Evolutionary conservation across 2,329 filamentous ascomycete genomes (phyloP), one percentile per base, ranked within the genome.

Genomic region (Phaeoacremonium minimum): DNA sequence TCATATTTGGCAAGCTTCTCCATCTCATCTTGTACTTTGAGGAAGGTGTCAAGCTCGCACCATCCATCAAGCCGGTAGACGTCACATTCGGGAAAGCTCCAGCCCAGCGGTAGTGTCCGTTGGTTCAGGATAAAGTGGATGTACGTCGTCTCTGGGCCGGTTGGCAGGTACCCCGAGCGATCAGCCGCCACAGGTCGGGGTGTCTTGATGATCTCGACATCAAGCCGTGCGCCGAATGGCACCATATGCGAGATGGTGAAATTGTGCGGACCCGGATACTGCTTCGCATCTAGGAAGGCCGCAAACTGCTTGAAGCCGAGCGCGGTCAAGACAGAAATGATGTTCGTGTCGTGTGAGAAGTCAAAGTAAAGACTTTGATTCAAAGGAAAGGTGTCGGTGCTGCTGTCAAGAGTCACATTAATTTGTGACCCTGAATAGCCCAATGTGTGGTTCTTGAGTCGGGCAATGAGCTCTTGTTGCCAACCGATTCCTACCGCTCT

Each of bases 331-430:
- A 88, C 75, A 17, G 74, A 73, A 47, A 82, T 67, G 41, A 87
- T 85, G 53, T 85, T 86, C 19, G 81, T 83, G 58, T 90, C 85
- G 56, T 90, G 85, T 13, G 76, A 81, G 56, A 89, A 89, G 63
- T 89, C 85, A 33, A 89, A 75, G 56, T 88, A 87, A 13, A 90
- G 66, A 15, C 67, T 73, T 53, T 90, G 86, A 52, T 87, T 76
- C 4, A 85, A 61, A 0, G 85, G 85, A 55, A 90, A 90, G 0
- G 84, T 89, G 22, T 66, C 65, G 1, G 71, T 71, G 56, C 73
- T 85, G 51, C 70, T 76, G 61, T 86, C 82, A 18, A 87, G 71
- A 0, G 83, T 87, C n/a, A 74, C 67, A 53, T 87, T 87, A 61
- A 79, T 76, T 47, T 79, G 73, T 1, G 73, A 77, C 17, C 68